phyloP scores from a whole-genome alignment of 371 early-diverging fungal species.

The Mucor mucedo region DNA sequence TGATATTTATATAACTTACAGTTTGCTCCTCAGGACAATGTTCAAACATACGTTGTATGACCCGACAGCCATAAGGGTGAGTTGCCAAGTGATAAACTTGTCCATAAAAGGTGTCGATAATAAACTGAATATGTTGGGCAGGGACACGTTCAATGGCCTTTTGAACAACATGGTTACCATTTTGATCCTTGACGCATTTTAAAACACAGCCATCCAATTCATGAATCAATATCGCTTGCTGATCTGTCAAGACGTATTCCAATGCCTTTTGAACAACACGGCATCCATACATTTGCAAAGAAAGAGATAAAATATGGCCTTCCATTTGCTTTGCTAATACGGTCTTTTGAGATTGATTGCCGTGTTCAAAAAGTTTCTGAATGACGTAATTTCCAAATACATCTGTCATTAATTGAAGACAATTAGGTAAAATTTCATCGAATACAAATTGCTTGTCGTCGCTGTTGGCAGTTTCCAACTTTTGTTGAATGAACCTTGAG shows the following conservation, averaged over 20 bases:
- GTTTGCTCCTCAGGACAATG: slow-evolving; percentile 90
- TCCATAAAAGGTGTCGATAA: slow-evolving; percentile 98
- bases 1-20: slow-evolving; percentile 39
- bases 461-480: slow-evolving; percentile 89
- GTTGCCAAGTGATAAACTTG: slow-evolving; percentile 96
- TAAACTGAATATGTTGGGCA: slow-evolving; percentile 90
- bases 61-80: slow-evolving; percentile 99
- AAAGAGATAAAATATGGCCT: slow-evolving; percentile 89
- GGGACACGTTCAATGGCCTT: slow-evolving; percentile 98
- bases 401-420: slow-evolving; percentile 97
- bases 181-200: slow-evolving; percentile 99
- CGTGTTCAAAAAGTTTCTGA: slow-evolving; percentile 99
- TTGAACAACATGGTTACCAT: slow-evolving; percentile 99
- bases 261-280: slow-evolving; percentile 99
- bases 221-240: slow-evolving; percentile 88
- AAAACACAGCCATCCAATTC: slow-evolving; percentile 95
- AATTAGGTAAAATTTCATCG: slow-evolving; percentile 92
- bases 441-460: slow-evolving; percentile 98
- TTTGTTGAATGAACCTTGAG: slow-evolving; percentile 99
- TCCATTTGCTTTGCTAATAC: slow-evolving; percentile 92
- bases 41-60: slow-evolving; percentile 99
- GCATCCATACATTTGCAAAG: slow-evolving; percentile 99
- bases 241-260: slow-evolving; percentile 88
- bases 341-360: slow-evolving; percentile 86
- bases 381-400: slow-evolving; percentile 99